phyloP scores from a whole-genome alignment of 2,329 filamentous ascomycete species.

The Pseudogymnoascus sp. region DNA sequence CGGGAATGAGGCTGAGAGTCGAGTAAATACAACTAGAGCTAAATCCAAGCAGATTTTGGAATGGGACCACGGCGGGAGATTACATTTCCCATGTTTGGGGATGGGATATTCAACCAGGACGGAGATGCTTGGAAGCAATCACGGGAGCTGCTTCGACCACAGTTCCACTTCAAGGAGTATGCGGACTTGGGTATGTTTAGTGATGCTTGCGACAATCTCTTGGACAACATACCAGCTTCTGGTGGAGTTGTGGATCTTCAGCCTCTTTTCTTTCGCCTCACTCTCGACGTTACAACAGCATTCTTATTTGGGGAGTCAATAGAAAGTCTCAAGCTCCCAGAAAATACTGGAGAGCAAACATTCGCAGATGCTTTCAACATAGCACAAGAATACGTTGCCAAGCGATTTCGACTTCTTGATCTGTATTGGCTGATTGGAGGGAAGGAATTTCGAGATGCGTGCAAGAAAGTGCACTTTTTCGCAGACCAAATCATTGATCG shows the following conservation, averaged over 20 bases:
- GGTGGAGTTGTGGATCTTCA: slow-evolving; percentile 26
- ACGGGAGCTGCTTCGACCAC: slow-evolving; percentile 28
- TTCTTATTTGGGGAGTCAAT: slow-evolving; percentile 46
- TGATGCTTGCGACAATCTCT: slow-evolving; percentile 27
- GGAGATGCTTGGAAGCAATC: slow-evolving; percentile 26
- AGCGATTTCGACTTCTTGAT: slow-evolving; percentile 24
- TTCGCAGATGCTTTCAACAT: slow-evolving; percentile 32
- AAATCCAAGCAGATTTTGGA: slow-evolving; percentile 20
- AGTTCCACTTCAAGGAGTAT: slow-evolving; percentile 28
- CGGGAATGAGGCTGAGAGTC: neutral
- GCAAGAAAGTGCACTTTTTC: slow-evolving; percentile 18
- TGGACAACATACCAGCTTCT: slow-evolving; percentile 14
- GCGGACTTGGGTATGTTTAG: slow-evolving; percentile 28
- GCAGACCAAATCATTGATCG: slow-evolving; percentile 25
- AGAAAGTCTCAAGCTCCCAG: slow-evolving; percentile 18
- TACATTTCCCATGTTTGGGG: slow-evolving; percentile 25
- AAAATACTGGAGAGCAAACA: slow-evolving; percentile 12
- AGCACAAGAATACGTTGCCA: slow-evolving; percentile 26
- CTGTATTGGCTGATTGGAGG: slow-evolving; percentile 20
- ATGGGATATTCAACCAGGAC: slow-evolving; percentile 31
- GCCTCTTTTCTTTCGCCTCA: slow-evolving; percentile 40
- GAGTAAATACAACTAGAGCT: neutral
- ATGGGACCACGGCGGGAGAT: slow-evolving; percentile 22
- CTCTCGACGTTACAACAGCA: slow-evolving; percentile 47
- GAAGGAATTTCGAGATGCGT: slow-evolving; percentile 21